Evolutionary conservation across 1,139 yeast genomes (phyloP), one percentile per base, ranked within the genome.

Genomic region (Nakaseomyces kungkrabaensis): DNA sequence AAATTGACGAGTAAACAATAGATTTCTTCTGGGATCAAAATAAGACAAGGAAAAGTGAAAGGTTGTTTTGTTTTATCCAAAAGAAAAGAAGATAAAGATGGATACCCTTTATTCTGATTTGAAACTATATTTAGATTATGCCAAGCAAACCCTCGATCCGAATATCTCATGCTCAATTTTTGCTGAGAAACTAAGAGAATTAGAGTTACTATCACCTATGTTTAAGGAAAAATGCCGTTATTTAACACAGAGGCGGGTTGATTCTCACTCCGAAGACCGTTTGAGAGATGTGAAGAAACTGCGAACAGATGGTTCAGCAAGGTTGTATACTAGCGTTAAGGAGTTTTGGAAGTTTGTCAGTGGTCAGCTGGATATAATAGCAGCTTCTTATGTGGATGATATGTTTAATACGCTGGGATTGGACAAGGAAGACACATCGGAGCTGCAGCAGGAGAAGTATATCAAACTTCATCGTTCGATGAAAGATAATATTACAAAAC

Each of bases 221-320:
- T 38, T 24, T 11, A 38, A 38, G 22, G 42, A 38, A 11, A 38
- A 45, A 27, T 34, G 51, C 31, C 46, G 49, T 5, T 17, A 9
- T 13, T 26, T 49, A 26, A 46, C 51, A 25, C 46, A 46, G 36
- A 11, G 36, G n/a, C 43, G 44, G 11, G 11, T 48, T 6, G 31
- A 22, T n/a, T 11, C 25, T 26, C 6, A 34, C 40, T 22, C 29
- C 25, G 17, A 27, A 5, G 29, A 40, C 11, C 2, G 26, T 10
- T 13, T 24, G 11, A 31, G 27, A 17, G 44, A 29, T 41, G 34
- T 27, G 11, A 41, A 41, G n/a, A 41, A 29, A 29, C 44, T 41
- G 1, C 22, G 34, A 11, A 41, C 44, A 7, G 44, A 41, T 41
- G 34, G 44, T 7, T 41, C 44, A 27, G 44, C 34, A 6, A 41